Base-by-base conservation (phyloP, 2,329 filamentous ascomycete genomes). In the Fusarium burgessii region DNA sequence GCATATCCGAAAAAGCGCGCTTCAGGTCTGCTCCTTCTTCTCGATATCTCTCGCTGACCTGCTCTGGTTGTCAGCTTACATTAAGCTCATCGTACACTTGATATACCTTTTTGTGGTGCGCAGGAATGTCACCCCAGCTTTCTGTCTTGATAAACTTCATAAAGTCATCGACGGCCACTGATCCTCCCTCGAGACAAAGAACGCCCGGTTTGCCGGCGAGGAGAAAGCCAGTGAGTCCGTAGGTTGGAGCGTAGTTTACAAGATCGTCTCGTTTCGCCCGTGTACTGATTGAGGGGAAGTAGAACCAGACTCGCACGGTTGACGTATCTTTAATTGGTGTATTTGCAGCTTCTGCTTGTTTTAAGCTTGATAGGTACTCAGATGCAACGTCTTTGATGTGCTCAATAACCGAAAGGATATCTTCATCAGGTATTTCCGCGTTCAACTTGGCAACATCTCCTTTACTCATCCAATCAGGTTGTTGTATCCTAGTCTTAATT, bases 91-190 rank as follows among this genome's bases (percentile, higher is more conserved):
- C 17, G 8, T 3, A 11, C 6, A 6, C 0, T n/a, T 11, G 2
- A 29, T 58, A 7, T 12, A 68, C 88, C 71, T 90, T 90, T 70
- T 90, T 90, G 67, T 90, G 88, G 62, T 89, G 84, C 20, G 86
- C 82, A 0, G 88, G 88, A 9, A 90, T 90, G 75, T 90, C 88
- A 0, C 87, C 85, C 88, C 88, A 90, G 57, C 86, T 88, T 70
- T 89, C 85, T 9, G 87, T 90, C 78, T 89, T 89, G 79, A 90
- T 90, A 61, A 87, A 89, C 32, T 82, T 85, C 88, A 90, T 90
- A 70, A 89, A 90, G 13, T 83, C 84, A 60, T 90, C 88, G 4
- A 90, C 83, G 29, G 80, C 75, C 11, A 72, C 51, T 0, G 86
- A 85, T 1, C 58, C 75, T 12, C 86, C 86, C 74, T 88, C 86